Evolutionary conservation across 495 filamentous ascomycete genomes (phyloP), one percentile per base, ranked within the genome.

Genomic region (Mytilinidion resinicola): DNA sequence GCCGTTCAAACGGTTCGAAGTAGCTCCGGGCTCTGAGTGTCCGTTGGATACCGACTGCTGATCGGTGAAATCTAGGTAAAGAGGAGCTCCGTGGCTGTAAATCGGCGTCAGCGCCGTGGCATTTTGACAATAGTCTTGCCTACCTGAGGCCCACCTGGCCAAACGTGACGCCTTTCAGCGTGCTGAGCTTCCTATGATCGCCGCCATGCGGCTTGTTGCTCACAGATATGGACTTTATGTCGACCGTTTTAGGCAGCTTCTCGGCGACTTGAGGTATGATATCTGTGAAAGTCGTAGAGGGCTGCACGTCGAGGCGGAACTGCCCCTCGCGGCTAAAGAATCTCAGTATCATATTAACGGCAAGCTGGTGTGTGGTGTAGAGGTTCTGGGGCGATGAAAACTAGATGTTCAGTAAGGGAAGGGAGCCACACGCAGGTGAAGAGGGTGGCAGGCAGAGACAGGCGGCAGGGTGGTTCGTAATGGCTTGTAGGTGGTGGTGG

Each of bases 1-100:
- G 25, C 92, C 91, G 68, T 95, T 95, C 10, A 97, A 78, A 44
- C 84, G 75, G 59, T 81, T 41, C 67, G 30, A 67, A 53, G 50
- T 66, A 67, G 56, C 60, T 70, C 54, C 66, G 66, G 41, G 43
- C 52, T 74, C 66, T 56, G 73, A 54, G 68, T 76, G 57, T 54
- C 80, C 73, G 65, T 87, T 86, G 19, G 78, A 73, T 15, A 73
- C 54, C 25, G 73, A 59, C 12, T 75, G 55, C 34, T 77, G 72
- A 64, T 85, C 78, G 64, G 80, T 71, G 73, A 95, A 99, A 56
- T 80, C 86, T 57, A 97, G 69, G 70, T 86, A 99, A 33, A 99
- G 80, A 61, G 95, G 82, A 63, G 95, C 91, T 39, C 93, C 93
- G 70, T 99, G 89, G 51, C 90, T 96, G 48, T 44, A 12, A 12